Base-by-base conservation (phyloP, 805 yeast species). In the Maudiozyma serrabonitensis region DNA sequence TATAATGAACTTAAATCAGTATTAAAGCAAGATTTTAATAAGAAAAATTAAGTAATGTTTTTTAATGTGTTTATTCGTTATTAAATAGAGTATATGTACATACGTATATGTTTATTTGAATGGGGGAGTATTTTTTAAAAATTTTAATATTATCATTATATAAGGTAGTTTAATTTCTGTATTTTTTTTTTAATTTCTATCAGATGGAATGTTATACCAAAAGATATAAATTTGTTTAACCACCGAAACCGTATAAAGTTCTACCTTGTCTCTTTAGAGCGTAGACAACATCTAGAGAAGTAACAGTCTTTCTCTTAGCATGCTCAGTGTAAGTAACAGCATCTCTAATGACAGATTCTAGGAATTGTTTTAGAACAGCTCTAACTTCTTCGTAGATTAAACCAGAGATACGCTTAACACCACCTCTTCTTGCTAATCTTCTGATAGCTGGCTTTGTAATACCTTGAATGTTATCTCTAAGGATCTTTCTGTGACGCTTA, bases 351-450 rank as follows among this genome's bases (percentile, higher is more conserved):
- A 93, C 96, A 69, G 87, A 84, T 76, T 88, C 96, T 71, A 91
- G 82, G 85, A 91, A 91, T 51, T 95, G 79, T 79, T 90, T 90
- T 62, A 91, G 80, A 62, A 93, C 97, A 63, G 85, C 90, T 81
- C 99, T 89, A 69, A 93, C 96, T 79, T 91, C 97, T 78, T 91
- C 99, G 80, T 91, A 91, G 73, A 91, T 91, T 71, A 90, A 79
- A 73, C 96, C 98, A 57, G 98, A 91, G 69, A 91, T 91, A 87
- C 99, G 96, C 85, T 91, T 91, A 71, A 91, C 99, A 90, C 99
- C 99, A 79, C 99, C 99, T 87, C 99, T 89, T 84, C 99, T 91
- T 48, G 99, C 99, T 68, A 91, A 85, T 87, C 99, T 91, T 81
- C 99, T 89, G 71, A 91, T 91, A 70, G 99, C 99, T 71, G 99